Evolutionary conservation across 2,329 filamentous ascomycete species (phyloP).

Genomic region (Fusarium stilboides): DNA sequence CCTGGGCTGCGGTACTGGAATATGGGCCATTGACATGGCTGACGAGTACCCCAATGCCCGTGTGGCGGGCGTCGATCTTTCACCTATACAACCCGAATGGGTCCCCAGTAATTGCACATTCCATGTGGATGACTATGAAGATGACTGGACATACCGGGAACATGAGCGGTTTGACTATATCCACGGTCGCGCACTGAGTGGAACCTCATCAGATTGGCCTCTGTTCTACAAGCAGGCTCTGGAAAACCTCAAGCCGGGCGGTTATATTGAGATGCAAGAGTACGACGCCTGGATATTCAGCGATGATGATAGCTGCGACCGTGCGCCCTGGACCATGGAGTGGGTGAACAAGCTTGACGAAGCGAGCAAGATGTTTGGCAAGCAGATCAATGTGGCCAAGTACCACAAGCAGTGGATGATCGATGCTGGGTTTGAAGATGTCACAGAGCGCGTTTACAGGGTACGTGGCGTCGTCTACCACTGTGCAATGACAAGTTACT

Average conservation of each 20-base stretch:
- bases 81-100: constrained; percentile 69
- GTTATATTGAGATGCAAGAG: constrained; percentile 59
- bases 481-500: not conserved
- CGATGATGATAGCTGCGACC: constrained; percentile 57
- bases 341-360: constrained; percentile 57
- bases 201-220: constrained; percentile 53
- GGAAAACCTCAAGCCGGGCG: constrained; percentile 54
- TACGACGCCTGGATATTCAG: constrained; percentile 58
- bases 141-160: constrained; percentile 55
- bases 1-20: constrained; percentile 73
- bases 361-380: constrained; percentile 56
- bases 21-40: constrained; percentile 73
- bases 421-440: constrained; percentile 57
- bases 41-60: constrained; percentile 58
- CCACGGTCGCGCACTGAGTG: constrained; percentile 55
- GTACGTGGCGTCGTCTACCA: not conserved
- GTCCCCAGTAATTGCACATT: constrained; percentile 75
- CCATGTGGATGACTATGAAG: constrained; percentile 75
- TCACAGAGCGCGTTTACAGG: constrained; percentile 43
- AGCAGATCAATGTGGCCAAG: constrained; percentile 57
- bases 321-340: constrained; percentile 57
- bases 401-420: constrained; percentile 57
- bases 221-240: constrained; percentile 52
- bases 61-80: constrained; percentile 68
- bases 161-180: constrained; percentile 57